Percentiles rank a stretch among this genome's conserved stretches.
phyloP scores from a whole-genome alignment of 2,329 filamentous ascomycete species.

The Fusarium citri region DNA sequence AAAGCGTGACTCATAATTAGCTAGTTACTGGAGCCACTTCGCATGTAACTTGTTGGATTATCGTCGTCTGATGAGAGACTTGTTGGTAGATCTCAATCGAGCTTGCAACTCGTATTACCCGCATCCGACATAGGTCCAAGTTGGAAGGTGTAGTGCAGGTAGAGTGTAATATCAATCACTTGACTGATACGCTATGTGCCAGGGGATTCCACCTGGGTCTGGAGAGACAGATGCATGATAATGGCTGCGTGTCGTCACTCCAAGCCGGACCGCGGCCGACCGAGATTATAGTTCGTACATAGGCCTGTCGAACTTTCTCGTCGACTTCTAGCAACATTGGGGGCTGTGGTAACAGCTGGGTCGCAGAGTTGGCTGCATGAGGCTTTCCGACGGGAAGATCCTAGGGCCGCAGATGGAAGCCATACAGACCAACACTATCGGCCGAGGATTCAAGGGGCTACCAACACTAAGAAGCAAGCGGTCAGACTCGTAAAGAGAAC shows the following conservation, averaged over 20 bases:
- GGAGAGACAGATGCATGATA: constrained; percentile 31
- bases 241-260: constrained; percentile 26
- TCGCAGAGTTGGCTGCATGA: constrained; percentile 41
- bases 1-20: background rate
- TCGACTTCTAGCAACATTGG: constrained; percentile 6
- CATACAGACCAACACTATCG: constrained; percentile 28
- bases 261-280: constrained; percentile 26
- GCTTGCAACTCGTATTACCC: constrained; percentile 36
- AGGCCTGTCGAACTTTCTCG: constrained; percentile 13
- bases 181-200: constrained; percentile 48
- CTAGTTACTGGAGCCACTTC: constrained; percentile 33
- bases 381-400: constrained; percentile 43
- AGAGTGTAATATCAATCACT: constrained; percentile 46
- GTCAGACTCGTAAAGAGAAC: constrained; percentile 13
- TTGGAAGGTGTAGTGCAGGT: constrained; percentile 32
- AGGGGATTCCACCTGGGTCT: constrained; percentile 37
- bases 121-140: constrained; percentile 21
- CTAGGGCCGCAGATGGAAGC: constrained; percentile 29
- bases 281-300: constrained; percentile 11
- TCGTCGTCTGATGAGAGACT: constrained; percentile 14
- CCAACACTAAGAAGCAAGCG: constrained; percentile 17
- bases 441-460: constrained; percentile 9
- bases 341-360: constrained; percentile 27
- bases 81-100: constrained; percentile 32
- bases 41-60: constrained; percentile 43